A percentile compares a stretch with the other conserved stretches of the same genome.
phyloP scores from a whole-genome alignment of 495 filamentous ascomycete species.

The Friedmanniomyces simplex region DNA sequence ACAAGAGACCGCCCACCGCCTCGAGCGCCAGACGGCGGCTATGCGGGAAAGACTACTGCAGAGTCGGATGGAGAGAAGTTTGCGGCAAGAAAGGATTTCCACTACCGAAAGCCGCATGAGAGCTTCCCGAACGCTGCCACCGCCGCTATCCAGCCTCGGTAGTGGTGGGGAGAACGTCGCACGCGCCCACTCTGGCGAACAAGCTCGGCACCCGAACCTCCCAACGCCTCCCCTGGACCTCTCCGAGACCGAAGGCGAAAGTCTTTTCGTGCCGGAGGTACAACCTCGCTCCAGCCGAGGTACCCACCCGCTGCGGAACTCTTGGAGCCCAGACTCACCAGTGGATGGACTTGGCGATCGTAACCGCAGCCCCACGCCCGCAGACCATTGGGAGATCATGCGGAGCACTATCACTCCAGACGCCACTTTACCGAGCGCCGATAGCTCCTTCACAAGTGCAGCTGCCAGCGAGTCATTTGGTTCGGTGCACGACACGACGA shows the following conservation, averaged over 20 bases:
- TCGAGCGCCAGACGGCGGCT: neutral
- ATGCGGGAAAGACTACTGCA: neutral
- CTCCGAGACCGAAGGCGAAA: conserved; percentile 11
- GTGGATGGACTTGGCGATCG: conserved; percentile 72
- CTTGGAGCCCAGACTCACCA: conserved; percentile 26
- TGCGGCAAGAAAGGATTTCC: neutral
- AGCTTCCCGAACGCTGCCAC: neutral
- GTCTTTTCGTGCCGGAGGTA: conserved; percentile 8
- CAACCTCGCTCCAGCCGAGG: neutral
- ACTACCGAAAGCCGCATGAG: neutral
- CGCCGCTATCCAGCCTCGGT: neutral
- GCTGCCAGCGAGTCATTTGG: conserved; percentile 42
- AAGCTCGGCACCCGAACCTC: too few species aligned
- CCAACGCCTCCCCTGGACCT: conserved; percentile 14
- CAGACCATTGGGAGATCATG: conserved; percentile 65
- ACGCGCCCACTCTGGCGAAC: neutral
- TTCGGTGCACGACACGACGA: neutral
- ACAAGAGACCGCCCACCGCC: neutral
- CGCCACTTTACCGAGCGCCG: conserved; percentile 63
- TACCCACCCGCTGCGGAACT: conserved; percentile 13
- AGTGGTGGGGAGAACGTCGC: neutral
- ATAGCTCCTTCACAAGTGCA: conserved; percentile 68
- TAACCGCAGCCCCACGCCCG: conserved; percentile 54
- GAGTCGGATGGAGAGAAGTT: neutral
- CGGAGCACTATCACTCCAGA: conserved; percentile 72